Conservation (phyloP, 1,139 yeast genomes). For the Suhomyces coccinellae region DNA sequence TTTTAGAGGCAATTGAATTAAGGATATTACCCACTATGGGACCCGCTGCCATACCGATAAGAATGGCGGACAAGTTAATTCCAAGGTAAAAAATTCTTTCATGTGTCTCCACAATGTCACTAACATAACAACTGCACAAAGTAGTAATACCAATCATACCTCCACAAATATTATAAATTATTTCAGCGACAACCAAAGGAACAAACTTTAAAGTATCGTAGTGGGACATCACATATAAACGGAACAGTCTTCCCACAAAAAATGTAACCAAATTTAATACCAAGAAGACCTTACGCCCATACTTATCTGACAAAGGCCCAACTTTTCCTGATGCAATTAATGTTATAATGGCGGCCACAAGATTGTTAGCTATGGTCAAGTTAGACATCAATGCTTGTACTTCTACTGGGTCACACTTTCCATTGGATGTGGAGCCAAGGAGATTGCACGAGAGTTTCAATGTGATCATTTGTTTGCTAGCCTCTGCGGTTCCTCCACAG, state of each 20-base stretch:
- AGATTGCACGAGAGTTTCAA: slow-evolving; percentile 42
- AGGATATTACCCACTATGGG: slow-evolving; percentile 57
- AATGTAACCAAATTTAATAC: slow-evolving; percentile 26
- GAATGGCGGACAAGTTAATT: slow-evolving; percentile 54
- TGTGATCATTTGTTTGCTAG: slow-evolving; percentile 36
- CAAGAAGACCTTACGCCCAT: slow-evolving; percentile 57
- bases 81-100: slow-evolving; percentile 59
- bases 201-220: slow-evolving; percentile 33
- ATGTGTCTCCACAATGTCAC: slow-evolving; percentile 61
- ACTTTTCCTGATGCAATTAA: slow-evolving; percentile 47
- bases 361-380: slow-evolving; percentile 30
- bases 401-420: slow-evolving; percentile 31
- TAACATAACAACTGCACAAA: slow-evolving; percentile 58
- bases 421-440: slow-evolving; percentile 11
- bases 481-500: slow-evolving; percentile 32
- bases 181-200: slow-evolving; percentile 37
- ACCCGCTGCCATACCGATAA: slow-evolving; percentile 62
- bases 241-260: slow-evolving; percentile 27
- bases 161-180: slow-evolving; percentile 54
- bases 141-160: slow-evolving; percentile 51
- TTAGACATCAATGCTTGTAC: slow-evolving; percentile 41
- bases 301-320: slow-evolving; percentile 63
- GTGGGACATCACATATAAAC: slow-evolving; percentile 31
- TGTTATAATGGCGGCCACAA: slow-evolving; percentile 31
- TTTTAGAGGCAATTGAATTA: slow-evolving; percentile 2